Evolutionary conservation across 2,329 filamentous ascomycete genomes (phyloP).

Genomic region (Sporothrix phasma): DNA sequence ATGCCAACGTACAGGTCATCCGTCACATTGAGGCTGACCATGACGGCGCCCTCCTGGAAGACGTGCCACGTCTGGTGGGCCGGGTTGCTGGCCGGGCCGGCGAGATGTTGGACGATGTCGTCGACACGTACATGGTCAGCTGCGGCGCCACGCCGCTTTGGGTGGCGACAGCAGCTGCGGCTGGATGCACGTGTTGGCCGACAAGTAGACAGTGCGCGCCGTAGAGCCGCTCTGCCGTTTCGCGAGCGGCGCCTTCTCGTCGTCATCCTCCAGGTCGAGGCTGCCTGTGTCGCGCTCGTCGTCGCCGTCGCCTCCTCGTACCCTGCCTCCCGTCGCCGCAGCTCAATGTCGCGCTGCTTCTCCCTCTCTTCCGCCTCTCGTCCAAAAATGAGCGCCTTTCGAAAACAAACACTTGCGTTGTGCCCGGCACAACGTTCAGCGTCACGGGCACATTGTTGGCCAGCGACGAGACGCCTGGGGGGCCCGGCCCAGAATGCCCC

Average conservation of each 20-base stretch:
- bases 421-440: slow-evolving; percentile 53
- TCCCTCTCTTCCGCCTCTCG: slow-evolving; percentile 22
- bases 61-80: slow-evolving; percentile 34
- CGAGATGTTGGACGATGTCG: slow-evolving; percentile 48
- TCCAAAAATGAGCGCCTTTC: slow-evolving; percentile 44
- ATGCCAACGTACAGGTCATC: slow-evolving; percentile 69
- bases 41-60: slow-evolving; percentile 61
- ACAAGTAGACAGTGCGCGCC: slow-evolving; percentile 58
- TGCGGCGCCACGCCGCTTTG: slow-evolving; percentile 51
- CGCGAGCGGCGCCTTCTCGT: neutral
- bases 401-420: slow-evolving; percentile 55
- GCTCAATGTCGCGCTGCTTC: slow-evolving; percentile 10
- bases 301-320: slow-evolving; percentile 16
- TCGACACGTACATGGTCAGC: slow-evolving; percentile 68
- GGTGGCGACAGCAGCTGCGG: slow-evolving; percentile 44
- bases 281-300: neutral
- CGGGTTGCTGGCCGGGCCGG: slow-evolving; percentile 49
- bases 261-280: slow-evolving; percentile 11
- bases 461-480: slow-evolving; percentile 40
- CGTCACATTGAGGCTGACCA: slow-evolving; percentile 50
- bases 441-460: slow-evolving; percentile 54
- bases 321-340: slow-evolving; percentile 20
- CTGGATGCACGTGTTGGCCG: slow-evolving; percentile 76
- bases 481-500: slow-evolving; percentile 53
- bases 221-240: slow-evolving; percentile 21